Percentiles rank a stretch among this genome's conserved stretches.
Evolutionary conservation across 495 filamentous ascomycete species (phyloP).

Genomic region (Xylaria sp.): DNA sequence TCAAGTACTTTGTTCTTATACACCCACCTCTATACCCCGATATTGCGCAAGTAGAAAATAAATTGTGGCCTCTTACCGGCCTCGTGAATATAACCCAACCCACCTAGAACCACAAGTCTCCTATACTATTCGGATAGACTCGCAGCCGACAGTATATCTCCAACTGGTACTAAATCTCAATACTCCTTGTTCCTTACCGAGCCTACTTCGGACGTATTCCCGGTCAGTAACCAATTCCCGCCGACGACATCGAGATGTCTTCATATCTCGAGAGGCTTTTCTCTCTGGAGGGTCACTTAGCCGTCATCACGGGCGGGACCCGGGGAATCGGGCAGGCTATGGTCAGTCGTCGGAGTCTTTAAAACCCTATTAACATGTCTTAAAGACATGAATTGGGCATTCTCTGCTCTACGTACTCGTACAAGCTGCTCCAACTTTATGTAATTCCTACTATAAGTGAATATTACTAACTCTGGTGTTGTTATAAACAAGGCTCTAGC

Average conservation of each 20-base stretch:
- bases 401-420: no score
- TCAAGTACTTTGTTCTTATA: neutral
- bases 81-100: neutral
- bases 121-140: neutral
- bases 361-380: no score
- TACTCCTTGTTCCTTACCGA: neutral
- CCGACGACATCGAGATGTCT: neutral
- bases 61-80: neutral
- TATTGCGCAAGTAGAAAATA: neutral
- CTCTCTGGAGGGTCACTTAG: conserved; percentile 72
- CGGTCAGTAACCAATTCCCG: neutral
- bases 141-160: neutral
- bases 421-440: no score
- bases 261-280: conserved; percentile 67
- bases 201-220: neutral
- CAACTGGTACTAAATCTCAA: neutral
- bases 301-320: conserved; percentile 72
- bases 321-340: conserved; percentile 70
- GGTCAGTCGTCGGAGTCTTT: no score
- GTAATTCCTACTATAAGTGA: no score
- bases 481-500: no score
- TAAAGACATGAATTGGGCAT: no score
- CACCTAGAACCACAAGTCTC: neutral
- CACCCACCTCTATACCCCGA: neutral
- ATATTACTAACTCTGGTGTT: no score